Evolutionary conservation across 345 rosid genomes (phyloP).

Genomic region (Pistacia integerrima): DNA sequence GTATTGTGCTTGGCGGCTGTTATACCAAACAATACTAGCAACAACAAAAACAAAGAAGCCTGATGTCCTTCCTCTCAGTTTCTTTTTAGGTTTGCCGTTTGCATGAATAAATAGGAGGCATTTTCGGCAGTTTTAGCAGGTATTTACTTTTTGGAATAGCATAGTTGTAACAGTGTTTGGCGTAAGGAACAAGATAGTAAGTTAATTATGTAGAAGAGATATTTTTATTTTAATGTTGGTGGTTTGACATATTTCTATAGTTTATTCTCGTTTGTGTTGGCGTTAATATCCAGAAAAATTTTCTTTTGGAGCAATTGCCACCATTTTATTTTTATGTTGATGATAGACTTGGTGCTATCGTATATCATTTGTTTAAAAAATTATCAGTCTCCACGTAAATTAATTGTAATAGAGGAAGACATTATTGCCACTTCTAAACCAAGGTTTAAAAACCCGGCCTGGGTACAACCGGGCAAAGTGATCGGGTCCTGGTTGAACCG

Average conservation of each 20-base stretch:
- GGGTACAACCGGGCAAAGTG: too few relatives aligned
- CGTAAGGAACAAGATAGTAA: not conserved
- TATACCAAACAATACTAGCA: slow-evolving; percentile 1
- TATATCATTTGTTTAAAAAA: too few relatives aligned
- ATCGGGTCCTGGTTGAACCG: too few relatives aligned
- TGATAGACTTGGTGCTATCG: too few relatives aligned
- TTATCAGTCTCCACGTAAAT: too few relatives aligned
- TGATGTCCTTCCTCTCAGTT: slow-evolving; percentile 6
- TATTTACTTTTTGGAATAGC: not conserved
- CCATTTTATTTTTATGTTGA: not conserved
- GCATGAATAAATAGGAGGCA: slow-evolving; percentile 20
- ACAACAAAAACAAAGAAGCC: slow-evolving; percentile 11
- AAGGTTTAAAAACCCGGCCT: too few relatives aligned
- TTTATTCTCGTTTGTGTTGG: not conserved
- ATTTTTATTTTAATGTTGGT: not conserved
- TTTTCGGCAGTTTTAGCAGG: slow-evolving; percentile 10
- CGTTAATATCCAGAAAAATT: too few relatives aligned
- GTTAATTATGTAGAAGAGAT: not conserved
- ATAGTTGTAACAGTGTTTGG: slow-evolving; percentile 5
- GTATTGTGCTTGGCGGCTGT: slow-evolving; percentile 12
- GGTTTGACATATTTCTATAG: not conserved
- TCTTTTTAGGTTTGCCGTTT: too few relatives aligned
- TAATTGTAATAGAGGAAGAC: too few relatives aligned
- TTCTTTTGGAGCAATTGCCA: too few relatives aligned
- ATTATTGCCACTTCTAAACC: too few relatives aligned